These are phyloP conservation scores for Stachybotrys elegans DNA, from an alignment of 2,329 filamentous ascomycete genomes.

Conservation along the genomic window DNA sequence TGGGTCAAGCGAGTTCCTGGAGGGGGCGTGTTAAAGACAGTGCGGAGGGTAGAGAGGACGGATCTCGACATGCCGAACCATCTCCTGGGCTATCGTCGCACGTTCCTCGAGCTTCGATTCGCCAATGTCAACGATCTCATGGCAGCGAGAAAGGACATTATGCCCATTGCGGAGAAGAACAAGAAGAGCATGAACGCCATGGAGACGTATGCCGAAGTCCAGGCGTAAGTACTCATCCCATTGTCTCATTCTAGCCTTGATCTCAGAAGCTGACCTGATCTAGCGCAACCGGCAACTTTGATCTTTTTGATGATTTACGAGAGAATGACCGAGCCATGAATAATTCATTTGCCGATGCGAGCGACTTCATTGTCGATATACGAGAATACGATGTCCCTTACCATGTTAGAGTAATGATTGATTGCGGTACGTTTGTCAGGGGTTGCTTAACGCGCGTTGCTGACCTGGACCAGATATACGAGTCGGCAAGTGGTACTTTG, in stretches of 20 bases:
- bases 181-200: constrained; percentile 94
- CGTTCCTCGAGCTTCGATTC: constrained; percentile 82
- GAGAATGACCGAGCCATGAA: constrained; percentile 75
- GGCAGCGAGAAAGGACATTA: constrained; percentile 75
- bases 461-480: constrained; percentile 65
- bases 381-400: constrained; percentile 99
- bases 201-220: constrained; percentile 97
- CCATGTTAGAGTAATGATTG: constrained; percentile 97
- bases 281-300: constrained; percentile 75
- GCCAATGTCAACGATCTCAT: constrained; percentile 82
- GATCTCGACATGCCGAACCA: constrained; percentile 95
- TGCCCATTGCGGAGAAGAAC: constrained; percentile 93
- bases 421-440: constrained; percentile 57
- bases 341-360: constrained; percentile 75
- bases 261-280: constrained; percentile 9
- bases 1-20: constrained; percentile 76
- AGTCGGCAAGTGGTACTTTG: constrained; percentile 94
- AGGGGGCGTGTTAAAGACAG: constrained; percentile 75
- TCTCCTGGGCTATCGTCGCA: constrained; percentile 81
- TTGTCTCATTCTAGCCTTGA: background rate
- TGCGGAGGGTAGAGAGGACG: constrained; percentile 81
- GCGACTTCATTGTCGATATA: constrained; percentile 97
- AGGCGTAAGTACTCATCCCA: constrained; percentile 54
- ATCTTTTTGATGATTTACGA: constrained; percentile 89
- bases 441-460: constrained; percentile 5